Evolutionary conservation across 768 basidiomycete species (phyloP).

Genomic region (Coprinopsis cinerea): DNA sequence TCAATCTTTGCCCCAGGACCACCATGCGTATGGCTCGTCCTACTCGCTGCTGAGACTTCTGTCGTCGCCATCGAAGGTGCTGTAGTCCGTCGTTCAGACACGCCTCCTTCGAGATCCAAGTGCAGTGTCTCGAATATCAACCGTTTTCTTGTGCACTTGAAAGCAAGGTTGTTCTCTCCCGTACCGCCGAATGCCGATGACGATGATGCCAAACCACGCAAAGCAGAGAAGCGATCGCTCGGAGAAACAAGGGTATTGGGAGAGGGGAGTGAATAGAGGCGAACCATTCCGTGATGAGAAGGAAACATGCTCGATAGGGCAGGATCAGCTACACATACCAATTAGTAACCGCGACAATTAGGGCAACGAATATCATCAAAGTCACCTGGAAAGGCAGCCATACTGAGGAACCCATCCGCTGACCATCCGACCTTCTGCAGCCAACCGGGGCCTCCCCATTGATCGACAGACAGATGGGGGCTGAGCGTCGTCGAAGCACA

Average conservation of each 20-base stretch:
- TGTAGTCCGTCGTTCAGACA: conserved; percentile 66
- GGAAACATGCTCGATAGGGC: conserved; percentile 69
- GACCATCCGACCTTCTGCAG: conserved; percentile 73
- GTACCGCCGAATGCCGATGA: conserved; percentile 47
- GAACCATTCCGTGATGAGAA: conserved; percentile 79
- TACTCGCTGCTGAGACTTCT: conserved; percentile 9
- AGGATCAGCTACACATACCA: conserved; percentile 56
- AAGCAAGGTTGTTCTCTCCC: conserved; percentile 96
- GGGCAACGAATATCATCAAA: conserved; percentile 1
- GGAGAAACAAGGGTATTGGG: conserved; percentile 69
- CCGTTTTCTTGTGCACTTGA: conserved; percentile 85
- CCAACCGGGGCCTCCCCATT: conserved; percentile 66
- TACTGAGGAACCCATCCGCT: conserved; percentile 66
- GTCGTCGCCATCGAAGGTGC: conserved; percentile 21
- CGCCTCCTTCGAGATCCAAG: conserved; percentile 81
- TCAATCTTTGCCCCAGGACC: conserved; percentile 4
- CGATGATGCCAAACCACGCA: conserved; percentile 72
- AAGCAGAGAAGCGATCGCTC: conserved; percentile 75
- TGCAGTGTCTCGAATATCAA: conserved; percentile 90
- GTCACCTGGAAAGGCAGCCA: conserved; percentile 75
- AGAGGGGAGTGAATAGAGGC: conserved; percentile 70
- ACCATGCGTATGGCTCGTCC: neutral
- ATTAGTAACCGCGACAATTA: conserved; percentile 3
- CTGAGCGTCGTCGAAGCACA: conserved; percentile 68
- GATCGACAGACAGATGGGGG: conserved; percentile 52